These are phyloP conservation scores for Xylariaceae sp. DNA, from an alignment of 2,329 filamentous ascomycete genomes.

Conservation along the genomic window DNA sequence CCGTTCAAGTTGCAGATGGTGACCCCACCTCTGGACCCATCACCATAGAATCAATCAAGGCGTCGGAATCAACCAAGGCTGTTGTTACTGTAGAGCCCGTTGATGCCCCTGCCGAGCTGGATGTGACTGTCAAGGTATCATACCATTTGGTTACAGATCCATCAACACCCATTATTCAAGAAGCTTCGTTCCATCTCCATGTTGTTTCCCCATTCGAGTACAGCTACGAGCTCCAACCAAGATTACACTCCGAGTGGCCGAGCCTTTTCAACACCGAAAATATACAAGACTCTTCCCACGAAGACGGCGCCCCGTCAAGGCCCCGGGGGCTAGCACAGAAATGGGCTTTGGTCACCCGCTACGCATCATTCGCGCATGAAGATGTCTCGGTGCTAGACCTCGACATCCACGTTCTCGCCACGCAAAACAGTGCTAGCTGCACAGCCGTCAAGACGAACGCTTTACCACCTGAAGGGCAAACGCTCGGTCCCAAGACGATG, in stretches of 20 bases:
- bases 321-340: slow-evolving; percentile 69
- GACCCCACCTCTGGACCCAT: slow-evolving; percentile 32
- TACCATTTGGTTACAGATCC: slow-evolving; percentile 80
- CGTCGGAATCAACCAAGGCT: slow-evolving; percentile 41
- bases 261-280: slow-evolving; percentile 71
- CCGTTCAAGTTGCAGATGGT: slow-evolving; percentile 37
- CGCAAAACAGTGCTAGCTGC: slow-evolving; percentile 63
- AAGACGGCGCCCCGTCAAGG: slow-evolving; percentile 26
- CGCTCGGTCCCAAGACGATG: slow-evolving; percentile 65
- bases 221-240: slow-evolving; percentile 81
- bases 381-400: slow-evolving; percentile 64
- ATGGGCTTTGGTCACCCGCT: slow-evolving; percentile 74
- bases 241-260: slow-evolving; percentile 81
- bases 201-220: slow-evolving; percentile 86
- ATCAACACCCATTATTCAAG: slow-evolving; percentile 77
- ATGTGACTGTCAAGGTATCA: slow-evolving; percentile 68
- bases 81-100: slow-evolving; percentile 51
- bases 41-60: slow-evolving; percentile 46
- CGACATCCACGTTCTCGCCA: slow-evolving; percentile 57
- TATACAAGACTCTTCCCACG: slow-evolving; percentile 36
- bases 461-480: slow-evolving; percentile 40
- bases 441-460: slow-evolving; percentile 40
- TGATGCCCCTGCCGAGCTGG: slow-evolving; percentile 54
- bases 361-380: slow-evolving; percentile 74
- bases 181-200: slow-evolving; percentile 63